Conservation (phyloP, 306 rosid species). For the Fragaria nilgerrensis region DNA sequence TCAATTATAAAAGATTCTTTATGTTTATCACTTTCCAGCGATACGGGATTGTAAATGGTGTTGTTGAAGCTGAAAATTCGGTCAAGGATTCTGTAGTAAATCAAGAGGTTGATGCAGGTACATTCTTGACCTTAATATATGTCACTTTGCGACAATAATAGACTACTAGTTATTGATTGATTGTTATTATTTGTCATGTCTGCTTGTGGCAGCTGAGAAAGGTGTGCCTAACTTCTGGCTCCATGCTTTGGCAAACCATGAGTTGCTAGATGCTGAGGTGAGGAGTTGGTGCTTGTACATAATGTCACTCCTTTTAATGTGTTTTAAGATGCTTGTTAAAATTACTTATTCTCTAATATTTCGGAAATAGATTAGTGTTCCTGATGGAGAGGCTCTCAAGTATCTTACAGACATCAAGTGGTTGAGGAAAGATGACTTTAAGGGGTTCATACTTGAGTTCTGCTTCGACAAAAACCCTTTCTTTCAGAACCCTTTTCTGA, state of each 20-base stretch:
- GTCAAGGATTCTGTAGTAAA: slow-evolving; percentile 20
- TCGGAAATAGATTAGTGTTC: slow-evolving; percentile 58
- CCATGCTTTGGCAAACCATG: slow-evolving; percentile 76
- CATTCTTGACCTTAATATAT: not conserved
- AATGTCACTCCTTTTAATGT: not conserved
- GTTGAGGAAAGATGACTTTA: slow-evolving; percentile 62
- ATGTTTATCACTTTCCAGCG: slow-evolving; percentile 44
- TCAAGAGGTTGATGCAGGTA: slow-evolving; percentile 51
- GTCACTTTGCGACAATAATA: not conserved
- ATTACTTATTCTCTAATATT: not conserved
- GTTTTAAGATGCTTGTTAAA: not conserved
- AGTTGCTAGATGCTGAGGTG: slow-evolving; percentile 78
- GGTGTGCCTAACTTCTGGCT: slow-evolving; percentile 87
- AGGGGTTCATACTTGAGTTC: slow-evolving; percentile 79
- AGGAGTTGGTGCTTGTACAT: slow-evolving; percentile 12
- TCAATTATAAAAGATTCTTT: not conserved
- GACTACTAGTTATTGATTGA: not conserved
- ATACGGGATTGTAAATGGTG: slow-evolving; percentile 70
- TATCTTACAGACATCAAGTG: slow-evolving; percentile 74
- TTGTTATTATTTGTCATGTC: slow-evolving; percentile 12
- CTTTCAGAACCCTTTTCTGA: slow-evolving; percentile 39
- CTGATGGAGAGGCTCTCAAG: slow-evolving; percentile 80
- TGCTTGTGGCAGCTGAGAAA: slow-evolving; percentile 42
- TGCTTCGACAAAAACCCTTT: slow-evolving; percentile 64
- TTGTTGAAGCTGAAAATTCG: slow-evolving; percentile 53